Conservation (phyloP, 2,329 filamentous ascomycete genomes). For the Cryphonectria parasitica region DNA sequence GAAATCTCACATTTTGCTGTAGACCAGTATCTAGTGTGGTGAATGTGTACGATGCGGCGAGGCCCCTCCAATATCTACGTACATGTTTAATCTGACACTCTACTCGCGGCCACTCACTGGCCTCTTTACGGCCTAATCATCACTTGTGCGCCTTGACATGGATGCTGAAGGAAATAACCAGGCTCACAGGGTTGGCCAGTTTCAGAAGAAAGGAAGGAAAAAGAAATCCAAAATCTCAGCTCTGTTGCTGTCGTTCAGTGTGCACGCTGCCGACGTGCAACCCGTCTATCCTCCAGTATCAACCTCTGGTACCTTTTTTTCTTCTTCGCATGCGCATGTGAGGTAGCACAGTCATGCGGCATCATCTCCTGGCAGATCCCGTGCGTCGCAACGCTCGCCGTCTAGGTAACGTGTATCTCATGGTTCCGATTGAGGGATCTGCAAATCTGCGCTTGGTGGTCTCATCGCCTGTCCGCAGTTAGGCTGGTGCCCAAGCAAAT, state of each 20-base stretch:
- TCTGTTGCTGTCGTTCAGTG: background rate
- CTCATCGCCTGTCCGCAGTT: background rate
- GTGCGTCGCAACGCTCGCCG: background rate
- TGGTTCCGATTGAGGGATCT: background rate
- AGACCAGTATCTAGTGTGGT: constrained; percentile 1
- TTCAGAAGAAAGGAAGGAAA: no score
- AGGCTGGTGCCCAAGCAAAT: background rate
- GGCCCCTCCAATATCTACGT: constrained; percentile 6
- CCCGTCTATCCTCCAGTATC: background rate
- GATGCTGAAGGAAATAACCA: background rate
- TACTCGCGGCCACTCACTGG: background rate
- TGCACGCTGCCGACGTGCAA: constrained; percentile 2
- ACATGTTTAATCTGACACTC: constrained; percentile 5
- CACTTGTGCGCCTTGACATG: background rate
- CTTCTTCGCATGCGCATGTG: background rate
- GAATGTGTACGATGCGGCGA: constrained; percentile 7
- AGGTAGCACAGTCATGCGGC: background rate
- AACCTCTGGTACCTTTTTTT: background rate
- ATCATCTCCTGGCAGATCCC: background rate
- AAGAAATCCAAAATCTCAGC: background rate
- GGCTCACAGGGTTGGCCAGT: background rate
- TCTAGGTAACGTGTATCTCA: background rate
- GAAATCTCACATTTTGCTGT: background rate
- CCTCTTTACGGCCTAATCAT: background rate
- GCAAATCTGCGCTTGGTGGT: background rate